Conservation (phyloP, 2,329 filamentous ascomycete genomes). For the Triangularia verruculosa region DNA sequence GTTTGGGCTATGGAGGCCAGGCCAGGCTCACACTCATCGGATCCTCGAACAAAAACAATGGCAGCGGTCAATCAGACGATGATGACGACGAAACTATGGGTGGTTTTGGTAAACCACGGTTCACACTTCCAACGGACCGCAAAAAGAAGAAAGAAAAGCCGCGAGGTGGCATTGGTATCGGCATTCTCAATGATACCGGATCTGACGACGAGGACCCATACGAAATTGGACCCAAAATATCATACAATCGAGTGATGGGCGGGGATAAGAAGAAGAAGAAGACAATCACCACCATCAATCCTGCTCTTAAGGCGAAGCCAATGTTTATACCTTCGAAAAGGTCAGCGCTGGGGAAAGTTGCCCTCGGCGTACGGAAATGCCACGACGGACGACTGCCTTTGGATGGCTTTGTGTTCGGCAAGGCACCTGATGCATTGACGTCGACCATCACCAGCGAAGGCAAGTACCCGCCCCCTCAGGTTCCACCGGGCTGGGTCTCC, state of each 20-base stretch:
- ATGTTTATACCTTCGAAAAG: constrained; percentile 71
- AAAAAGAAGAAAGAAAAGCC: constrained; percentile 52
- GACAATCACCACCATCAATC: constrained; percentile 56
- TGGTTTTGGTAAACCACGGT: constrained; percentile 29
- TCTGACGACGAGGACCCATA: constrained; percentile 96
- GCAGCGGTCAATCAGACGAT: constrained; percentile 38
- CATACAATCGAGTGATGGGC: constrained; percentile 78
- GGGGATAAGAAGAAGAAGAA: constrained; percentile 77
- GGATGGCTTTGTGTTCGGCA: constrained; percentile 73
- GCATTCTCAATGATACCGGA: constrained; percentile 85
- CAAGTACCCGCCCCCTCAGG: constrained; percentile 61
- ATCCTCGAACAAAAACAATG: constrained; percentile 29
- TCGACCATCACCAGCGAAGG: constrained; percentile 41
- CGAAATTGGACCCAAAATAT: constrained; percentile 85
- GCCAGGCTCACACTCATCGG: constrained; percentile 44
- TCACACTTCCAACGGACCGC: constrained; percentile 20
- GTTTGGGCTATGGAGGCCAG: constrained; percentile 65
- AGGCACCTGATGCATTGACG: constrained; percentile 45
- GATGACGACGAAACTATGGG: constrained; percentile 36
- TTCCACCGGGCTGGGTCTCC: constrained; percentile 73
- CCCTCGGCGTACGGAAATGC: constrained; percentile 62
- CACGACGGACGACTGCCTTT: constrained; percentile 79
- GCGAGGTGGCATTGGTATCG: constrained; percentile 76
- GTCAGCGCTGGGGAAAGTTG: constrained; percentile 35
- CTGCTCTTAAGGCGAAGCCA: constrained; percentile 62